Percentiles rank a stretch among this genome's conserved stretches.
Conservation (phyloP, 352 stramenopile genomes). For the Pythium dissimile region DNA sequence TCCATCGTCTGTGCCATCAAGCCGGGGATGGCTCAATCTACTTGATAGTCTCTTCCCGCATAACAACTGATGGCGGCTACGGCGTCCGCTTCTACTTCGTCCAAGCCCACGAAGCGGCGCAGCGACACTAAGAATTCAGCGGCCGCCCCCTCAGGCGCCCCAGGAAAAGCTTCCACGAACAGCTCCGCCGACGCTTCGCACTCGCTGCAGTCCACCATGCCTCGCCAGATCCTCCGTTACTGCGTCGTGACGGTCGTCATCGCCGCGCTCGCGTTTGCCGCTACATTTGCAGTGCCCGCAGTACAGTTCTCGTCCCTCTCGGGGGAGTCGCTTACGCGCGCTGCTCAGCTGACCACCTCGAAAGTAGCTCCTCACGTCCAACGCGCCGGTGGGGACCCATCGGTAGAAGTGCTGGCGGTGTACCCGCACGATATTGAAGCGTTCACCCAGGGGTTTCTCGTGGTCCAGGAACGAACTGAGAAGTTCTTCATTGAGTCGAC, state of each 20-base stretch:
- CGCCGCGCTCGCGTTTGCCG: not conserved
- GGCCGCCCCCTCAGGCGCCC: not conserved
- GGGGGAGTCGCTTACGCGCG: not conserved
- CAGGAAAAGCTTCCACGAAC: not conserved
- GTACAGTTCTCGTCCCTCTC: not conserved
- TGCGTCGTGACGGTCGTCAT: conserved; percentile 8
- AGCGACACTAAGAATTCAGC: not conserved
- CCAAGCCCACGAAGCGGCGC: conserved; percentile 7
- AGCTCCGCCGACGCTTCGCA: not conserved
- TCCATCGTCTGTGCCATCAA: too few species aligned
- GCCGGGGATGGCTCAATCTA: too few species aligned
- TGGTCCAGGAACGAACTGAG: conserved; percentile 41
- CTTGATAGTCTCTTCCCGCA: too few species aligned
- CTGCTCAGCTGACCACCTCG: not conserved
- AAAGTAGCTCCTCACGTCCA: not conserved
- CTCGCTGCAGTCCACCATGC: not conserved
- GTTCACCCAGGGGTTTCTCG: conserved; percentile 85
- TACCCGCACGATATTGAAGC: conserved; percentile 78
- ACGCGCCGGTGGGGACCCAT: conserved; percentile 8
- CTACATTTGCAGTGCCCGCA: conserved; percentile 1
- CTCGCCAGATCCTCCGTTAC: conserved; percentile 1
- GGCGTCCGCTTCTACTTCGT: not conserved
- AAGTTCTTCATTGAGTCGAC: conserved; percentile 93
- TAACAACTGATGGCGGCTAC: not conserved
- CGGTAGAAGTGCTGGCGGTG: conserved; percentile 57